Conservation (phyloP, 2,329 filamentous ascomycete species). For the Rutstroemia sp. region DNA sequence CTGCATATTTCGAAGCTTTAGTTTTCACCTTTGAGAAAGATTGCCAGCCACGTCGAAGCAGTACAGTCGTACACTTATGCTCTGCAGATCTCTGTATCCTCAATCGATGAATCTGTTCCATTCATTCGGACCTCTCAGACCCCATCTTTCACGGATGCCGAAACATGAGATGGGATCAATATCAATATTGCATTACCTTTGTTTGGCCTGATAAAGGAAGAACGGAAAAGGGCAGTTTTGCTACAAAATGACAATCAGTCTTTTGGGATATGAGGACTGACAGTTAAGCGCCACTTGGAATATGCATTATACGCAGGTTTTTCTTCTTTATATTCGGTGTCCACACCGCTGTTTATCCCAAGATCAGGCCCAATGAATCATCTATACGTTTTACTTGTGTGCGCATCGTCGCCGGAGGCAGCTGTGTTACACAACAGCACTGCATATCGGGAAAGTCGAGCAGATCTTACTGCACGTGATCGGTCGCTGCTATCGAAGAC, state of each 20-base stretch:
- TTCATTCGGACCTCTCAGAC: slow-evolving; percentile 5
- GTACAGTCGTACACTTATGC: neutral
- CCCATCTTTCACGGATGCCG: slow-evolving; percentile 2
- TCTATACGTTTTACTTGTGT: neutral
- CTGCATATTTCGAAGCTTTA: slow-evolving; percentile 15
- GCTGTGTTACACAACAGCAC: slow-evolving; percentile 14
- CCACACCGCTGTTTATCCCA: slow-evolving; percentile 21
- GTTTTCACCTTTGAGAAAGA: slow-evolving; percentile 1
- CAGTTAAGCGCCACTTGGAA: slow-evolving; percentile 12
- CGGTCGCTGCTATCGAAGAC: too few species aligned
- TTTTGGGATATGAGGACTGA: slow-evolving; percentile 13
- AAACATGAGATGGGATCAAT: slow-evolving; percentile 15
- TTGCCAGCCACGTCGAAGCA: slow-evolving; percentile 8
- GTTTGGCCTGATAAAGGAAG: slow-evolving; percentile 8
- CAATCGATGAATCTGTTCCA: slow-evolving; percentile 13
- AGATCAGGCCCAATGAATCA: neutral
- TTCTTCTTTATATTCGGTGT: slow-evolving; percentile 8
- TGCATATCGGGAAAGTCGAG: neutral
- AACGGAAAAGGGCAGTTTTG: slow-evolving; percentile 3
- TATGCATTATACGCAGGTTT: slow-evolving; percentile 4
- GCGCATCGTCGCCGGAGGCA: slow-evolving; percentile 4
- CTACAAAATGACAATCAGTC: neutral
- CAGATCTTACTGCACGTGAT: neutral
- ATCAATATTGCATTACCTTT: slow-evolving; percentile 18
- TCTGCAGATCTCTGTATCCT: slow-evolving; percentile 11